Base-by-base conservation (phyloP, 2,329 filamentous ascomycete genomes). In the Purpureocillium takamizusanense region DNA sequence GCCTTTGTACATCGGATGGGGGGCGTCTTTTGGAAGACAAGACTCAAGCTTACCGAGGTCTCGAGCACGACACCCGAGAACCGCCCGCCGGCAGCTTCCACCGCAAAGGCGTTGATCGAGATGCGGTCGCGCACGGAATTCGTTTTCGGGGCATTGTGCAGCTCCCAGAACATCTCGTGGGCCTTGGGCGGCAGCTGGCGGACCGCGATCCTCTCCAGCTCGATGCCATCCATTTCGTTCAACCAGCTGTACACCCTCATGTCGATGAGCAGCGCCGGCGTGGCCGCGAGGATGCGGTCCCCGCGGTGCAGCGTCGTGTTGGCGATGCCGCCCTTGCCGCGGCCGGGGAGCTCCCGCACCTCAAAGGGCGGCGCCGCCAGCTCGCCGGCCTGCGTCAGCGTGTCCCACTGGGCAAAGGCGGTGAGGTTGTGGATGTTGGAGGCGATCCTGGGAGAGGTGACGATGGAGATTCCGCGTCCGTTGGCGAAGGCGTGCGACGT, bases 391-490 rank as follows among this genome's bases (percentile, higher is more conserved):
- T 17, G 17, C 4, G 30, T 31, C 15, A 40, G 29, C 10, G 14
- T 25, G 7, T 17, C 46, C 2, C 52, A 48, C 9, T 52, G 36
- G 7, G 43, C 42, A 42, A 63, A 61, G 9, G 53, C 52, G 7
- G 51, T 45, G 12, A 48, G 47, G 8, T 45, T 44, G 18, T 52
- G 52, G 8, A 61, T 40, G 27, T 47, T 47, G 13, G 36, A 43
- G 2, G 60, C 61, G 36, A 61, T 54, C 11, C 47, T 43, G 1
- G 53, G 42, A 7, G 54, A 56, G 33, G 61, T 66, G 27, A 68
- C 36, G 37, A 67, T 45, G 17, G 60, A 57, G 35, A 66, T 57
- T 36, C 64, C 64, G 12, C 60, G 50, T 23, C 54, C 55, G 13
- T 50, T 44, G 31, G 59, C 63, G 38, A 66, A 65, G 11, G 40